These are phyloP conservation scores for Coemansia sp. DNA, from an alignment of 192 early-diverging fungal species.

Conservation along the genomic window DNA sequence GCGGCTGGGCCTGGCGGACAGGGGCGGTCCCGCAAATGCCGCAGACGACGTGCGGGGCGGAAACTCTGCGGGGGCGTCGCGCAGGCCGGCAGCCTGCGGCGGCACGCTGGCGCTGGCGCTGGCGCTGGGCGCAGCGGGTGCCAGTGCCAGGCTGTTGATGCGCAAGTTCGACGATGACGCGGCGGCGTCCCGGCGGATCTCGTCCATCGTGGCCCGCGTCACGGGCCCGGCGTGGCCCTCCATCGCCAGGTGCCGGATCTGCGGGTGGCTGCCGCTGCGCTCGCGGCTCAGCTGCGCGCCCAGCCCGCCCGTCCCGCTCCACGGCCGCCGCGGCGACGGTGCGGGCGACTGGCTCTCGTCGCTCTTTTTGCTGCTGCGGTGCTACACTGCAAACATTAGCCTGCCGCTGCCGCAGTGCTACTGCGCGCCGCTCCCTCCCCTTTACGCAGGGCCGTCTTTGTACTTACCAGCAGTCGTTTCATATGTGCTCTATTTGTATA, in stretches of 20 bases:
- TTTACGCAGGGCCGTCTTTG: neutral
- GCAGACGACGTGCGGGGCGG: constrained; percentile 48
- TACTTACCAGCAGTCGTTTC: constrained; percentile 31
- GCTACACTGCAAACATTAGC: constrained; percentile 17
- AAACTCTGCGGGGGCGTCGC: constrained; percentile 16
- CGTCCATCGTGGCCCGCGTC: constrained; percentile 50
- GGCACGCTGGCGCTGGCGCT: constrained; percentile 15
- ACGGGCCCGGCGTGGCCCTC: constrained; percentile 48
- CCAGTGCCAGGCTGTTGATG: constrained; percentile 32
- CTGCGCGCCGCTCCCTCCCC: too few relatives aligned
- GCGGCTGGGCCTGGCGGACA: neutral
- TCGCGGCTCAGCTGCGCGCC: constrained; percentile 26
- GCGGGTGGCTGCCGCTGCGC: constrained; percentile 47
- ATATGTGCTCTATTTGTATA: constrained; percentile 5
- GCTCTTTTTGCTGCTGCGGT: constrained; percentile 27
- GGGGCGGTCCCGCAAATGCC: constrained; percentile 13
- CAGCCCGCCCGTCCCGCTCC: constrained; percentile 26
- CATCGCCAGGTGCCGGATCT: constrained; percentile 52
- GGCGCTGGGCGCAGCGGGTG: constrained; percentile 1
- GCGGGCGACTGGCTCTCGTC: constrained; percentile 27
- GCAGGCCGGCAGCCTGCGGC: constrained; percentile 4
- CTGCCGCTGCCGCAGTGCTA: too few relatives aligned
- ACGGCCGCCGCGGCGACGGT: constrained; percentile 23
- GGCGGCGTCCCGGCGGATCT: constrained; percentile 49
- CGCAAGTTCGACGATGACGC: constrained; percentile 34